Evolutionary conservation across 257 asterid species (phyloP), one percentile per base, ranked within the genome.

Genomic region (Ligustrum vulgare): DNA sequence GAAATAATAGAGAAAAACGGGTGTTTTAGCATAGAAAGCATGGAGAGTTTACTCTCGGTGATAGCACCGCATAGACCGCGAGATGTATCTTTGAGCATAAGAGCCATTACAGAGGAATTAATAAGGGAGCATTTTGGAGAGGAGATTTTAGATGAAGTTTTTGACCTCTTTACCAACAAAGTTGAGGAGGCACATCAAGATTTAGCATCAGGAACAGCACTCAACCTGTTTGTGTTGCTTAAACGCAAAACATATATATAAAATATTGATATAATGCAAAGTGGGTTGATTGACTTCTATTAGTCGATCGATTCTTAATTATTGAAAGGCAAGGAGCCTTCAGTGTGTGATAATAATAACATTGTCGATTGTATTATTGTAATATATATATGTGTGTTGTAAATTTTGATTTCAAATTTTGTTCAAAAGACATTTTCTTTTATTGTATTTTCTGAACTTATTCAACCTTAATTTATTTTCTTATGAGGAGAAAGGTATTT

Each of bases 1-100:
- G 67, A 31, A 3, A 43, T 65, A 2, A 51, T 80, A 43, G 75
- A 43, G 39, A 43, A 72, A 33, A 78, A 76, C 10, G 82, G 79
- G 37, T 34, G 69, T 68, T 73, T 87, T 1, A 67, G 35, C 7
- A 67, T 83, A 0, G 80, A 77, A 13, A 83, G 67, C 63, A 63
- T 71, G 67, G 82, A 80, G 62, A 62, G 67, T 6, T 69, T 74
- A 0, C 43, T 65, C 18, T 28, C n/a, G 45, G 64, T 41, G 66
- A 41, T 56, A 37, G 67, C 71, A 43, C 72, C 64, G 20, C 23
- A 32, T 2, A 39, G 71, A 7, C 32, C 78, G 0, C 67, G 15
- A 68, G 31, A 7, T 12, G 34, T 33, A 16, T 64, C 69, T 22
- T 0, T 13, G 28, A 13, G 13, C 15, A 6, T 64, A 8, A 64